Evolutionary conservation across 1,284 basidiomycete species (phyloP), one percentile per base, ranked within the genome.

Genomic region (Gomphus sp.): DNA sequence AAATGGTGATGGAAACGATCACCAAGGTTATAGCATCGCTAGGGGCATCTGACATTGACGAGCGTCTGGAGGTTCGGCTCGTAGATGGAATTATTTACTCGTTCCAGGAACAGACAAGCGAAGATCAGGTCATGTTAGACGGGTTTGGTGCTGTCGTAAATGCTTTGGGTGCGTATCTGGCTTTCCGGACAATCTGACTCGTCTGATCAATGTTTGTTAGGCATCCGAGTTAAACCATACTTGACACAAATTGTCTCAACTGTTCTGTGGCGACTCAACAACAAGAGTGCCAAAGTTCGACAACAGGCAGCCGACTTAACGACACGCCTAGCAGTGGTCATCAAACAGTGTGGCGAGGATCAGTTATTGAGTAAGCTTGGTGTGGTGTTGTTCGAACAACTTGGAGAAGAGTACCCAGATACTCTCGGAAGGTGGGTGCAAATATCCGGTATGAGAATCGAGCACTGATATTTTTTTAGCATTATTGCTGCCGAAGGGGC

Each of bases 1-100:
- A 98, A 80, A 99, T 99, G 97, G 95, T 98, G 47, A 99, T 99
- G 96, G 97, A 99, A 76, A 98, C 97, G 0, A 98, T 99, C 66
- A 97, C 94, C 25, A 97, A 98, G 71, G 97, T 99, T 43, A 81
- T 99, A 36, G 85, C 88, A 7, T 89, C 88, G 11, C 82, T 97
- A 4, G 95, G 97, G 59, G 93, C 96, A 2, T 92, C 95, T 0
- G 97, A 99, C 68, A 91, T 99, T 61, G 96, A 99, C 69, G 94
- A 99, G 72, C 82, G 94, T 54, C 78, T 99, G 52, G 96, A 99
- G 73, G 85, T 96, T 12, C 83, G 91, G 60, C 82, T 99, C 12
- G 91, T 99, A 37, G 97, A 99, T 68, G 96, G 97, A 52, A 96
- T 99, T 72, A 99, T 99, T 74, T 98, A 96, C 70, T 89, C 97